These are phyloP conservation scores for Aureoboletus auriporus DNA, from an alignment of 768 basidiomycete genomes.

Conservation along the genomic window DNA sequence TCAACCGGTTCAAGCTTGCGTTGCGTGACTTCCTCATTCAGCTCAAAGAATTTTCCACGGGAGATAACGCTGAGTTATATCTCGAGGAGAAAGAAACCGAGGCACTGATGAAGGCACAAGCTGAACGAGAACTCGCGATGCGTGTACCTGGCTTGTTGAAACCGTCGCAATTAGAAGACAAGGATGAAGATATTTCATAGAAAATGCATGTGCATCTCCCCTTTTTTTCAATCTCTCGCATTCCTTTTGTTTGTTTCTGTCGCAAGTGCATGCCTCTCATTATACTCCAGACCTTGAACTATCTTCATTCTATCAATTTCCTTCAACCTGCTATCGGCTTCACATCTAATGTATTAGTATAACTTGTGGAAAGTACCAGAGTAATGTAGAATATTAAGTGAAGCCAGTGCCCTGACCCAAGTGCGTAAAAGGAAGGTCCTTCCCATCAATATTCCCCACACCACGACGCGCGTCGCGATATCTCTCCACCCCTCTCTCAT, in stretches of 20 bases:
- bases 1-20: conserved; percentile 89
- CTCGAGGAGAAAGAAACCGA: conserved; percentile 94
- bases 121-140: conserved; percentile 85
- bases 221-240: conserved; percentile 17
- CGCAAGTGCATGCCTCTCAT: conserved; percentile 21
- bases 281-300: conserved; percentile 23
- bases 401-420: conserved; percentile 4
- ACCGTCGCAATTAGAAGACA: conserved; percentile 90
- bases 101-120: conserved; percentile 67
- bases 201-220: conserved; percentile 22
- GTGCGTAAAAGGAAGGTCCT: conserved; percentile 23
- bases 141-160: conserved; percentile 98
- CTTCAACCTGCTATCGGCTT: conserved; percentile 31
- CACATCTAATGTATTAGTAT: conserved; percentile 37
- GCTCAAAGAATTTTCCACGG: conserved; percentile 93
- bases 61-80: conserved; percentile 87
- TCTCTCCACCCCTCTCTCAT: not conserved
- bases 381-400: conserved; percentile 26
- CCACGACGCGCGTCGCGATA: too few species aligned
- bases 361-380: conserved; percentile 25
- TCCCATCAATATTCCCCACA: conserved; percentile 18
- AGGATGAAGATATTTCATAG: conserved; percentile 73
- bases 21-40: conserved; percentile 97
- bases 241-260: conserved; percentile 27
- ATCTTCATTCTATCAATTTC: conserved; percentile 24